These are phyloP conservation scores for Boletales sp. DNA, from an alignment of 768 basidiomycete species.

Conservation along the genomic window DNA sequence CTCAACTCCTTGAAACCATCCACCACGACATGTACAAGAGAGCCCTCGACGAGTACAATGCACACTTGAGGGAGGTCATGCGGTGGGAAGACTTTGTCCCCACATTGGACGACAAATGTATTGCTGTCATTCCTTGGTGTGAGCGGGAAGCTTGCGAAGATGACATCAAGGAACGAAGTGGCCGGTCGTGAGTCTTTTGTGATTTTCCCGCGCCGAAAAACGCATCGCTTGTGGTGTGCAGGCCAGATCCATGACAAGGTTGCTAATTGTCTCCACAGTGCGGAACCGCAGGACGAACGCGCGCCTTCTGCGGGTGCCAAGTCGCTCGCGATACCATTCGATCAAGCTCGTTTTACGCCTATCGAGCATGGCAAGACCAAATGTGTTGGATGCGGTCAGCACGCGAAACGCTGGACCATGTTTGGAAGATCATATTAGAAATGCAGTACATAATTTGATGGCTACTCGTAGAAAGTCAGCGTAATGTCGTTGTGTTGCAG, in stretches of 20 bases:
- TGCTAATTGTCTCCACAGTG: conserved; percentile 36
- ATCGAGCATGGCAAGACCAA: conserved; percentile 85
- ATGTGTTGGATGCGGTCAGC: conserved; percentile 83
- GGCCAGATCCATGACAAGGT: no score
- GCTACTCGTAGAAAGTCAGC: neutral
- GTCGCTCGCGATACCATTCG: conserved; percentile 93
- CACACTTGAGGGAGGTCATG: conserved; percentile 66
- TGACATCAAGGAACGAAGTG: conserved; percentile 94
- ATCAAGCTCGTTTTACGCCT: conserved; percentile 76
- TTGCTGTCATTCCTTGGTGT: conserved; percentile 94
- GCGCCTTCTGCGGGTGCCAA: conserved; percentile 98
- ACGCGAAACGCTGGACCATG: conserved; percentile 95
- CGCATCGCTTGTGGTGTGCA: no score
- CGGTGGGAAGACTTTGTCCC: conserved; percentile 95
- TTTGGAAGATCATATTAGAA: conserved; percentile 85
- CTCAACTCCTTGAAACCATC: conserved; percentile 74
- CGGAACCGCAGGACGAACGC: conserved; percentile 88
- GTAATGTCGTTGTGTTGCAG: no score
- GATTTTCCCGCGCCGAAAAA: no score
- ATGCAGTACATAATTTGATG: conserved; percentile 1
- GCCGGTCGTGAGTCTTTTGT: conserved; percentile 57
- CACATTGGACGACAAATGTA: conserved; percentile 81
- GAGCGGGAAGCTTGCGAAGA: conserved; percentile 92
- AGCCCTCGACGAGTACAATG: conserved; percentile 72
- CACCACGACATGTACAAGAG: conserved; percentile 84